phyloP scores from a whole-genome alignment of 1,284 basidiomycete species.

The Agaricales sp. region DNA sequence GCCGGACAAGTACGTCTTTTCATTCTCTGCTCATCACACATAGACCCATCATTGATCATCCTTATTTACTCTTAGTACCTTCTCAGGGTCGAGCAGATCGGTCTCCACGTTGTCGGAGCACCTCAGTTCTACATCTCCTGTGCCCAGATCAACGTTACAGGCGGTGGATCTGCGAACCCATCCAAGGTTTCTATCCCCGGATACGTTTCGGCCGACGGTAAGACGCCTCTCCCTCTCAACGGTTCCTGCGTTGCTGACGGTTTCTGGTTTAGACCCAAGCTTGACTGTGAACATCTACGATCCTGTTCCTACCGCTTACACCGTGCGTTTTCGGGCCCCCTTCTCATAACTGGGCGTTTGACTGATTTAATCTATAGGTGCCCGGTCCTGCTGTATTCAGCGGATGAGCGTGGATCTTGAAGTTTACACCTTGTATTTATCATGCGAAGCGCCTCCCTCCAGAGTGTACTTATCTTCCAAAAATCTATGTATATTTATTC shows the following conservation, averaged over 20 bases:
- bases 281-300: slow-evolving; percentile 34
- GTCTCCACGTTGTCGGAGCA: slow-evolving; percentile 26
- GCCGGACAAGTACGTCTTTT: slow-evolving; percentile 26
- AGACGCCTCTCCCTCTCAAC: too few relatives aligned
- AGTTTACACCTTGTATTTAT: too few relatives aligned
- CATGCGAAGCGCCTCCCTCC: too few relatives aligned
- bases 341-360: neutral
- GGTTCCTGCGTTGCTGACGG: too few relatives aligned
- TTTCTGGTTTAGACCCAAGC: too few relatives aligned
- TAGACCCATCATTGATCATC: neutral
- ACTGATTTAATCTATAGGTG: slow-evolving; percentile 12
- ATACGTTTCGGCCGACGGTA: slow-evolving; percentile 23
- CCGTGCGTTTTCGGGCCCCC: slow-evolving; percentile 26
- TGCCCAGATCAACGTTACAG: slow-evolving; percentile 27
- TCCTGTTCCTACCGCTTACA: too few relatives aligned
- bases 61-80: slow-evolving; percentile 23
- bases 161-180: slow-evolving; percentile 26
- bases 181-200: slow-evolving; percentile 30
- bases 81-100: slow-evolving; percentile 31
- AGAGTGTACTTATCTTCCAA: too few relatives aligned
- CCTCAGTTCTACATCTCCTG: slow-evolving; percentile 31
- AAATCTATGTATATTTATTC: too few relatives aligned
- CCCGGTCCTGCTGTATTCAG: slow-evolving; percentile 21
- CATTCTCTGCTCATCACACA: too few relatives aligned
- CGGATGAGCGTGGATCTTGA: too few relatives aligned